Conservation (phyloP, 2,329 filamentous ascomycete genomes). For the Aspergillus tubingensis region DNA sequence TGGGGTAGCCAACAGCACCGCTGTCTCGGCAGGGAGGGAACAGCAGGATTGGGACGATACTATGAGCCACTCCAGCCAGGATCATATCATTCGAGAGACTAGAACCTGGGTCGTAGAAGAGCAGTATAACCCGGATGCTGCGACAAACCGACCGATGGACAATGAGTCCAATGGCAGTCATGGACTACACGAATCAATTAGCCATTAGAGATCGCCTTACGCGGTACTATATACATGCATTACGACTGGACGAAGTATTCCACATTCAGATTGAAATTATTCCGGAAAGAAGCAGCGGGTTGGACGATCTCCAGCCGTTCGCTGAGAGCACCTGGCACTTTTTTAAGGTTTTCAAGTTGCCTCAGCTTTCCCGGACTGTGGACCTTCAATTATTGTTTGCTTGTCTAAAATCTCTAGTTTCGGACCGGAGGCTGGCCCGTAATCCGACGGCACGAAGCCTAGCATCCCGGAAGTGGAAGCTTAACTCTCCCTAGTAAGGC, state of each 20-base stretch:
- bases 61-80: slow-evolving; percentile 3
- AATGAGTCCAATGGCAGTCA: not conserved
- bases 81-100: slow-evolving; percentile 1
- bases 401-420: not conserved
- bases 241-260: not conserved
- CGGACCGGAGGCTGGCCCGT: not conserved
- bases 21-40: not conserved
- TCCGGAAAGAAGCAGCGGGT: not conserved
- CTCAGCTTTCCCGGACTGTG: not conserved
- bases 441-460: not conserved
- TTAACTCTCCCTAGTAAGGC: not conserved
- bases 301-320: not conserved
- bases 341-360: not conserved
- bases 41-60: not conserved
- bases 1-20: not conserved
- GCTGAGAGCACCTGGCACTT: not conserved
- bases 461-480: not conserved
- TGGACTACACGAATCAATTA: not conserved
- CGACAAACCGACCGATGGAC: not conserved
- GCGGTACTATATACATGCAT: not conserved
- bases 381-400: not conserved
- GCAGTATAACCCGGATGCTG: not conserved
- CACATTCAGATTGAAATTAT: not conserved
- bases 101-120: slow-evolving; percentile 2
- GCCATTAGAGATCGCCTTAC: not conserved